Percentiles rank a stretch among this genome's conserved stretches.
Conservation (phyloP, 768 basidiomycete species). For the Boletus barrowsii region DNA sequence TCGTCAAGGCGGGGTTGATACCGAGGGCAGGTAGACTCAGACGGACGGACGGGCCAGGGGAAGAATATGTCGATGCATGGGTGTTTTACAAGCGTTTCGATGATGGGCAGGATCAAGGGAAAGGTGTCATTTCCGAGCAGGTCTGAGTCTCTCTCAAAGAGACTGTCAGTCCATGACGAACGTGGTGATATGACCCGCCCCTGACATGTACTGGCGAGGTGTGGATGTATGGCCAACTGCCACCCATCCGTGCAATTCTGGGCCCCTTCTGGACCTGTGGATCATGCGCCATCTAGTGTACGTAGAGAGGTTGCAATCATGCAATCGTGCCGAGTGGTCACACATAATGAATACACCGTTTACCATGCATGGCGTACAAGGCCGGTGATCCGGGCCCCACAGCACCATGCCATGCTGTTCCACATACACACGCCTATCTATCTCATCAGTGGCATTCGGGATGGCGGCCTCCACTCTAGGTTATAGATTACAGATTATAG, state of each 20-base stretch:
- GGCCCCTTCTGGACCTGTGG: too few relatives aligned
- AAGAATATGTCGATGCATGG: constrained; percentile 88
- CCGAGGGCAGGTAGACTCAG: constrained; percentile 72
- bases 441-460: constrained; percentile 2
- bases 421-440: background rate
- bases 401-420: background rate
- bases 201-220: too few relatives aligned
- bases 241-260: too few relatives aligned
- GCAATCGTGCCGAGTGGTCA: too few relatives aligned
- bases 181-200: too few relatives aligned
- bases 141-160: background rate
- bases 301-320: too few relatives aligned
- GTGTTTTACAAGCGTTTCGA: constrained; percentile 80
- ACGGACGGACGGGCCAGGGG: constrained; percentile 63
- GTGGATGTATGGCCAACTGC: too few relatives aligned
- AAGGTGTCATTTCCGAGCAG: background rate
- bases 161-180: too few relatives aligned
- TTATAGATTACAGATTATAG: too few relatives aligned
- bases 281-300: too few relatives aligned
- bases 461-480: background rate
- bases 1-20: constrained; percentile 74
- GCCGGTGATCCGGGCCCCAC: background rate
- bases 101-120: constrained; percentile 18
- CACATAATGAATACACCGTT: too few relatives aligned
- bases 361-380: too few relatives aligned